A percentile compares a stretch with the other conserved stretches of the same genome.
These are phyloP conservation scores for Benincasa hispida DNA, from an alignment of 306 rosid genomes.

Conservation along the genomic window DNA sequence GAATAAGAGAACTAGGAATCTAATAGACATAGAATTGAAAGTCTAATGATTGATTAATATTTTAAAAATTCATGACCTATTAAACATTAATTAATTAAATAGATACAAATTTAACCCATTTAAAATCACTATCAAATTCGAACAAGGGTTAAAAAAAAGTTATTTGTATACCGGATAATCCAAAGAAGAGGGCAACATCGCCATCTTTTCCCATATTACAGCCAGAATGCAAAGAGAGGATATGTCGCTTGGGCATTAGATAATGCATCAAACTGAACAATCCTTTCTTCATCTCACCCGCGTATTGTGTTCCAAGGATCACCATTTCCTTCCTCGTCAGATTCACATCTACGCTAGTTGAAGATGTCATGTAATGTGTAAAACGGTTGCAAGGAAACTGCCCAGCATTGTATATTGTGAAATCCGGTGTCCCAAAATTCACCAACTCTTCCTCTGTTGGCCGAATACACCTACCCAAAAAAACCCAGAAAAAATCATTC, in stretches of 20 bases:
- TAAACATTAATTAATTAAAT: no score
- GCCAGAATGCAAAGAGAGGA: constrained; percentile 86
- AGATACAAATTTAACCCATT: no score
- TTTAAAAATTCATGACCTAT: no score
- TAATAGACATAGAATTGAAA: no score
- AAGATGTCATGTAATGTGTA: constrained; percentile 91
- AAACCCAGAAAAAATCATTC: not conserved
- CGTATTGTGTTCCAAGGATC: constrained; percentile 89
- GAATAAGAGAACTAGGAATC: no score
- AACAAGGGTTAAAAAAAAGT: no score
- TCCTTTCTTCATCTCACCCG: constrained; percentile 97
- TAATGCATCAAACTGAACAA: constrained; percentile 85
- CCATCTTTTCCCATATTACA: constrained; percentile 76
- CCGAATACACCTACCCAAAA: constrained; percentile 79
- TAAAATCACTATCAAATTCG: no score
- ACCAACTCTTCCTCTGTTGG: constrained; percentile 86
- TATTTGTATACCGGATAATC: constrained; percentile 55
- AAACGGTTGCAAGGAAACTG: constrained; percentile 88
- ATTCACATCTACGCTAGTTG: constrained; percentile 79
- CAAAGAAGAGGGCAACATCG: constrained; percentile 96
- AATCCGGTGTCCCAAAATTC: constrained; percentile 82
- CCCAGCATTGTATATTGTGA: constrained; percentile 93
- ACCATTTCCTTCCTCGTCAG: constrained; percentile 84
- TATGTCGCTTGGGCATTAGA: constrained; percentile 75
- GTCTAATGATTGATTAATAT: no score